Percentiles rank a stretch among this genome's conserved stretches.
Evolutionary conservation across 768 basidiomycete species (phyloP).

Genomic region (Boletus huronensis): DNA sequence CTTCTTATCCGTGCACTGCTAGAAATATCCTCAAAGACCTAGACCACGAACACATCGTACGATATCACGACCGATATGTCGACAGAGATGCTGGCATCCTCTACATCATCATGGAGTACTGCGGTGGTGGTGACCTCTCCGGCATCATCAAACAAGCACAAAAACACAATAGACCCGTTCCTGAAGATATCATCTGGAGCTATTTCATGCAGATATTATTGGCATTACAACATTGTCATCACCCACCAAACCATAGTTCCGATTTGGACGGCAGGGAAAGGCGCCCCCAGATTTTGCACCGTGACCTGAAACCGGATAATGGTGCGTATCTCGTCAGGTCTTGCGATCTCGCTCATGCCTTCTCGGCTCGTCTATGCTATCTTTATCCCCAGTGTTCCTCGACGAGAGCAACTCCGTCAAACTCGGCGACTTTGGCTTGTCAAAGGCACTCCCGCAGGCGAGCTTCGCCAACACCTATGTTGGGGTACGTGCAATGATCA

Average conservation of each 20-base stretch:
- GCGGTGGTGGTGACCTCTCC: slow-evolving; percentile 93
- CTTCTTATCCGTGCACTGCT: background rate
- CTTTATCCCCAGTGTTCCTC: slow-evolving; percentile 67
- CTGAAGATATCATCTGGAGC: slow-evolving; percentile 93
- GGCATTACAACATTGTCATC: slow-evolving; percentile 91
- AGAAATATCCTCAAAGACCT: slow-evolving; percentile 97
- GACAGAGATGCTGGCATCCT: slow-evolving; percentile 88
- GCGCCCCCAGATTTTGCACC: slow-evolving; percentile 79
- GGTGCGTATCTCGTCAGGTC: slow-evolving; percentile 45
- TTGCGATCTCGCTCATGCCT: background rate
- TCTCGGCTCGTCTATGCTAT: background rate
- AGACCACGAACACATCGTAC: slow-evolving; percentile 93
- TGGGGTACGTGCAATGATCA: slow-evolving; percentile 57
- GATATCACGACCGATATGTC: slow-evolving; percentile 88
- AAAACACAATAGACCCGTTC: slow-evolving; percentile 65
- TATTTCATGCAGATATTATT: slow-evolving; percentile 92
- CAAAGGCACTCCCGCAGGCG: slow-evolving; percentile 84
- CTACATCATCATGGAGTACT: slow-evolving; percentile 99
- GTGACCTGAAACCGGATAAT: slow-evolving; percentile 98
- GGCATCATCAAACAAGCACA: slow-evolving; percentile 76
- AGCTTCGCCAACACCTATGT: slow-evolving; percentile 96
- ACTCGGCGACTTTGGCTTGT: slow-evolving; percentile 94
- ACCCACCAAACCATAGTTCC: slow-evolving; percentile 49
- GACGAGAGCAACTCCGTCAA: slow-evolving; percentile 84
- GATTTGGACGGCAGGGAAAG: slow-evolving; percentile 45